phyloP scores from a whole-genome alignment of 805 yeast genomes.

The Metschnikowia henanensis region DNA sequence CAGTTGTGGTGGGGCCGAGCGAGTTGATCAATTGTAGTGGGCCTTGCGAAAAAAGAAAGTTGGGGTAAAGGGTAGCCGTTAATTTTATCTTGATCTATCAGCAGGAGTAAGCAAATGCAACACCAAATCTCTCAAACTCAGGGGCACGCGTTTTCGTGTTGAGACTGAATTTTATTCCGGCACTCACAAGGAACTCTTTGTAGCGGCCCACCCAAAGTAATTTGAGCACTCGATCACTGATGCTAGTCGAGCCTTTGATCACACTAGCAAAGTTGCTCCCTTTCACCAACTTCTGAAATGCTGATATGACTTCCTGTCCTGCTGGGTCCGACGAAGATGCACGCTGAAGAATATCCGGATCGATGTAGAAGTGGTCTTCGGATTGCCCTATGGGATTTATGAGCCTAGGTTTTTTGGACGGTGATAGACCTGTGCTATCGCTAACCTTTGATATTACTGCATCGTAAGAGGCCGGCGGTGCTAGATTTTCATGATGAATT shows the following conservation, averaged over 20 bases:
- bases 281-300: constrained; percentile 50
- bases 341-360: constrained; percentile 20
- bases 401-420: too few species aligned
- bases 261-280: constrained; percentile 66
- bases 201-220: constrained; percentile 87
- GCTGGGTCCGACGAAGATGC: constrained; percentile 13
- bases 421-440: too few species aligned
- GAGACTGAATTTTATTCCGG: constrained; percentile 61
- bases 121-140: constrained; percentile 52
- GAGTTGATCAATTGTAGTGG: too few species aligned
- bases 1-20: too few species aligned
- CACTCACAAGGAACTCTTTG: constrained; percentile 73
- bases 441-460: too few species aligned
- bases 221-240: constrained; percentile 59
- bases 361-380: constrained; percentile 28
- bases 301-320: constrained; percentile 40
- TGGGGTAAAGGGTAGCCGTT: too few species aligned
- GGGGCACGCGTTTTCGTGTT: constrained; percentile 42
- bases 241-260: constrained; percentile 68
- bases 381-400: constrained; percentile 9
- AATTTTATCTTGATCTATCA: too few species aligned
- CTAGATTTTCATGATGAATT: constrained; percentile 17
- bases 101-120: constrained; percentile 63
- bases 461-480: constrained; percentile 10
- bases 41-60: too few species aligned